These are phyloP conservation scores for Fusarium floridanum DNA, from an alignment of 2,329 filamentous ascomycete species.

Conservation along the genomic window DNA sequence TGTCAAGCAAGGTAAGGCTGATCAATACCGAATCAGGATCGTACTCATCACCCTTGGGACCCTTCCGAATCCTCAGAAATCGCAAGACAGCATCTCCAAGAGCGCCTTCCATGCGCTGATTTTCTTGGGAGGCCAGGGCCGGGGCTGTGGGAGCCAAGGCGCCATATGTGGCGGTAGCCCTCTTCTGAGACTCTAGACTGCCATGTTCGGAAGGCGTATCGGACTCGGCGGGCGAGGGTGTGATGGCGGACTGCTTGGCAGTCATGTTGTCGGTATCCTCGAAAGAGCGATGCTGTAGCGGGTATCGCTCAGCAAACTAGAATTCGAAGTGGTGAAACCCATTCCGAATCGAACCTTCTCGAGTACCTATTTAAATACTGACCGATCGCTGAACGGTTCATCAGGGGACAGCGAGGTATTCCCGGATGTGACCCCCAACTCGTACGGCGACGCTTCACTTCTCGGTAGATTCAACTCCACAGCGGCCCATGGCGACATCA, in stretches of 20 bases:
- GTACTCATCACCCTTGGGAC: slow-evolving; percentile 41
- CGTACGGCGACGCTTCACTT: neutral
- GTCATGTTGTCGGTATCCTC: slow-evolving; percentile 3
- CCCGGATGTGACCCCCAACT: neutral
- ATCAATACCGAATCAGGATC: slow-evolving; percentile 42
- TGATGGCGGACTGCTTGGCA: neutral
- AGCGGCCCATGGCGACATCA: neutral
- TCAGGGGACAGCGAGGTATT: neutral
- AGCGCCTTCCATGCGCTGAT: slow-evolving; percentile 48
- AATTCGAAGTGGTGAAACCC: no score
- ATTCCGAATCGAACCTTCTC: no score
- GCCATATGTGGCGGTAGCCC: neutral
- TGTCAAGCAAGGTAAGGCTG: neutral
- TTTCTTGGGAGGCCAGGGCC: slow-evolving; percentile 45
- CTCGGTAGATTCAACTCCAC: neutral
- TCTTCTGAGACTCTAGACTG: slow-evolving; percentile 1
- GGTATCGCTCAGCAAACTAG: no score
- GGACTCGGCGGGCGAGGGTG: neutral
- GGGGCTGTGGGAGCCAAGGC: slow-evolving; percentile 1
- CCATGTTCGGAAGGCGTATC: slow-evolving; percentile 8
- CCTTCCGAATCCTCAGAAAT: slow-evolving; percentile 50
- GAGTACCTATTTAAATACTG: neutral
- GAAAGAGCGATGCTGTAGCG: neutral
- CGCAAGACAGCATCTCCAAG: slow-evolving; percentile 51
- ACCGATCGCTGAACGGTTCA: neutral